phyloP scores from a whole-genome alignment of 352 stramenopile genomes.

The Pythium brassicae region DNA sequence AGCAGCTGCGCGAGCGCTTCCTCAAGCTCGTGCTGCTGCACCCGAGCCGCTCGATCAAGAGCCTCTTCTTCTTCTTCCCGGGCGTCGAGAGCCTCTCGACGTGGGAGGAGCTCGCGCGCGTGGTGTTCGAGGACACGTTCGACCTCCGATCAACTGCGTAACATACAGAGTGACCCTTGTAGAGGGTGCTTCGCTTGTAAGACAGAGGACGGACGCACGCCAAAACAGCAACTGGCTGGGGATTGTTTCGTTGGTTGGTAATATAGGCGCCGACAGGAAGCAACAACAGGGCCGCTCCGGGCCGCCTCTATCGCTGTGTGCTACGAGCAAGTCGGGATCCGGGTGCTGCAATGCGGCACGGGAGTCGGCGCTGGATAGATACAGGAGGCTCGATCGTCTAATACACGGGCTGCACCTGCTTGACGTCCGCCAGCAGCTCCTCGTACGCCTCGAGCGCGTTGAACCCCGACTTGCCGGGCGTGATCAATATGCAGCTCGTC shows the following conservation, averaged over 20 bases:
- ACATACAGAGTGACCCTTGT: background rate
- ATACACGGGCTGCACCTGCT: constrained; percentile 84
- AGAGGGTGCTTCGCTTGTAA: background rate
- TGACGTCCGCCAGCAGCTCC: constrained; percentile 86
- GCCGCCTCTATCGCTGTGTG: too few relatives aligned
- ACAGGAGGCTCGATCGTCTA: constrained; percentile 31
- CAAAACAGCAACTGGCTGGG: background rate
- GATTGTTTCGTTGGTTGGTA: background rate
- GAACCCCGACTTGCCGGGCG: constrained; percentile 89
- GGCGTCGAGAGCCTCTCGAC: constrained; percentile 21
- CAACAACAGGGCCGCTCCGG: too few relatives aligned
- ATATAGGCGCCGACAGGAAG: background rate
- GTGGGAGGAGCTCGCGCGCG: constrained; percentile 65
- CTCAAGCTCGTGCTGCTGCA: constrained; percentile 73
- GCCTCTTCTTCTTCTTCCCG: constrained; percentile 70
- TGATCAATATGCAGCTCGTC: constrained; percentile 98
- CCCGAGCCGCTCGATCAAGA: constrained; percentile 66
- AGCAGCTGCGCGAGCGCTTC: constrained; percentile 49
- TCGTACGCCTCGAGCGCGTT: constrained; percentile 88
- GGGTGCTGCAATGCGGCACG: too few relatives aligned
- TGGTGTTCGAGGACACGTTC: constrained; percentile 64
- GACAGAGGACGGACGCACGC: background rate
- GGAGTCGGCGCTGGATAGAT: constrained; percentile 17
- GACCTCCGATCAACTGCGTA: constrained; percentile 3
- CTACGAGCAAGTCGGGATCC: too few relatives aligned